Percentiles rank a stretch among this genome's conserved stretches.
phyloP scores from a whole-genome alignment of 805 yeast genomes.

The Candida khao-thaluensis region DNA sequence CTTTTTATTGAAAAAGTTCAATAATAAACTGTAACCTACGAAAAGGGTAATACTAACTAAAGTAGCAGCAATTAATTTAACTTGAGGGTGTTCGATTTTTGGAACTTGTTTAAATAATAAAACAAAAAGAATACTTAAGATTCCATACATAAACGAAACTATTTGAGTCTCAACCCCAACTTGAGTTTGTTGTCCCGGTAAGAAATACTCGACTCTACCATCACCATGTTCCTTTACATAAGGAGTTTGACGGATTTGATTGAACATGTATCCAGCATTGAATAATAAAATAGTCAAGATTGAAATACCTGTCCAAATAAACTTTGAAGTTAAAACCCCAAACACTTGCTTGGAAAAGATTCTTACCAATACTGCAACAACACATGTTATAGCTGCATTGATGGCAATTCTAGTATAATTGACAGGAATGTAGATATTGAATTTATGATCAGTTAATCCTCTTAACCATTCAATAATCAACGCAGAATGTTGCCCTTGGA shows the following conservation, averaged over 20 bases:
- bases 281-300: conserved; percentile 67
- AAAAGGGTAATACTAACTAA: conserved; percentile 47
- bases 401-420: conserved; percentile 41
- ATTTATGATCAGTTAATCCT: conserved; percentile 31
- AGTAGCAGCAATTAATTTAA: conserved; percentile 50
- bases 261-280: conserved; percentile 91
- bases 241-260: conserved; percentile 73
- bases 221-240: conserved; percentile 49
- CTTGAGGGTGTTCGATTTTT: conserved; percentile 39
- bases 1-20: conserved; percentile 68
- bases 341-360: conserved; percentile 24
- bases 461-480: conserved; percentile 38
- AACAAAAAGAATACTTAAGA: conserved; percentile 59
- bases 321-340: conserved; percentile 46
- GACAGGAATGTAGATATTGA: conserved; percentile 39
- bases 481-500: conserved; percentile 42
- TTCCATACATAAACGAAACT: conserved; percentile 69
- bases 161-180: conserved; percentile 89
- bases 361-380: conserved; percentile 24
- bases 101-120: conserved; percentile 60
- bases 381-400: conserved; percentile 27
- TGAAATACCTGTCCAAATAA: conserved; percentile 71
- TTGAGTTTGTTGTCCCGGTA: conserved; percentile 70
- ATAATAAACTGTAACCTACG: conserved; percentile 59
- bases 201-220: conserved; percentile 38